Evolutionary conservation across 139 green algal species (phyloP).

Genomic region (Chlamydomonas sp.): DNA sequence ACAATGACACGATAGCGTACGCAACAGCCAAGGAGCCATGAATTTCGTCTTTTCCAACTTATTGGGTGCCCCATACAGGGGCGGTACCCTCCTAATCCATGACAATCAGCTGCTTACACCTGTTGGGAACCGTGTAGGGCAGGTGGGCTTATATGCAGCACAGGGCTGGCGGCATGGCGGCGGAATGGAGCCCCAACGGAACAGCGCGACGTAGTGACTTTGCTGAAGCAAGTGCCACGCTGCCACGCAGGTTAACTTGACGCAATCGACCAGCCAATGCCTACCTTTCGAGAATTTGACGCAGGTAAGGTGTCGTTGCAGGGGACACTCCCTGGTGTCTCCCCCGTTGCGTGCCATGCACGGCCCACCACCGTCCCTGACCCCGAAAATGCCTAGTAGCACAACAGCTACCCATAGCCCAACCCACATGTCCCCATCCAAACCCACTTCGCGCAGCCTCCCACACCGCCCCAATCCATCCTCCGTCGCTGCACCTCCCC

Average conservation of each 20-base stretch:
- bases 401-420: no score
- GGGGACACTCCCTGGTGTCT: background rate
- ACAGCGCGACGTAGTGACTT: no score
- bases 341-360: background rate
- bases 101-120: slow-evolving; percentile 84
- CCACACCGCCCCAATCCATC: background rate
- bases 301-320: slow-evolving; percentile 45
- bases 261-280: slow-evolving; percentile 75
- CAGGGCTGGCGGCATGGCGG: background rate
- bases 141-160: slow-evolving; percentile 54
- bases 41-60: slow-evolving; percentile 91
- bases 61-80: slow-evolving; percentile 93
- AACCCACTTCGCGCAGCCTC: background rate
- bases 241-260: slow-evolving; percentile 76
- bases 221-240: background rate
- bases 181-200: background rate
- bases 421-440: background rate
- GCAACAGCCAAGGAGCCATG: slow-evolving; percentile 57
- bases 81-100: slow-evolving; percentile 88
- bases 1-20: no score
- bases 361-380: background rate
- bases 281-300: slow-evolving; percentile 88
- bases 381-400: no score
- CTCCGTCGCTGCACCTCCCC: no score
- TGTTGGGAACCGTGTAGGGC: slow-evolving; percentile 90